Evolutionary conservation across 495 filamentous ascomycete genomes (phyloP), one percentile per base, ranked within the genome.

Genomic region (Baudoinia panamericana): DNA sequence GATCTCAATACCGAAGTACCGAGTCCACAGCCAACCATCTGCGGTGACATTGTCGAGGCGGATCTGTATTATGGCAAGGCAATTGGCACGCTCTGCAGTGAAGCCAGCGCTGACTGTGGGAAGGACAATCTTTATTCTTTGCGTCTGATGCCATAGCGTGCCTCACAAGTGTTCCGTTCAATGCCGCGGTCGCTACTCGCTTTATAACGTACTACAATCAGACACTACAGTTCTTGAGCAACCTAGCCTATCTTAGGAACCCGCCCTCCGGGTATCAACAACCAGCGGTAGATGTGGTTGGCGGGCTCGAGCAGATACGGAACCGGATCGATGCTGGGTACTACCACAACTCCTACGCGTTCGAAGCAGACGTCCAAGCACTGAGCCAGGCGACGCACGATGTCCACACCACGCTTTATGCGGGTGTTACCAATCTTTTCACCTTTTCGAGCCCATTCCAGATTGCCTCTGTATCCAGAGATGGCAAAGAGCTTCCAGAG

Each of bases 201-300:
- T 74, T 77, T 45, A 22, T 76, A 13, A 49, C 56, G 17, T 73
- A 77, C 50, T 70, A 65, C 36, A 69, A 67, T 41, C 66, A 73
- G 29, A 68, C 66, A 3, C 46, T 77, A 1, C 63, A 76, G 50
- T 75, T 75, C 34, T 73, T 77, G 42, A 69, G 60, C 21, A 76
- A 71, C 0, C 34, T 73, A 13, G 61, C 63, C 15, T 70, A 70
- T 51, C 57, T 76, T 7, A 73, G 70, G 53, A 60, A 65, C 23
- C 74, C 74, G 8, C 72, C 73, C 1, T 39, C 58, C 12, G 64
- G 61, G 12, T 78, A 77, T 52, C 63, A 67, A 24, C 68, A 73
- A 48, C 71, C 69, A 2, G 43, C 62, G 2, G 52, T 69, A 8
- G 73, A 78, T 50, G 52, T 77, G 4, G 5, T 66, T 5, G 59